phyloP scores from a whole-genome alignment of 805 yeast species.

The Scheffersomyces stipitis region DNA sequence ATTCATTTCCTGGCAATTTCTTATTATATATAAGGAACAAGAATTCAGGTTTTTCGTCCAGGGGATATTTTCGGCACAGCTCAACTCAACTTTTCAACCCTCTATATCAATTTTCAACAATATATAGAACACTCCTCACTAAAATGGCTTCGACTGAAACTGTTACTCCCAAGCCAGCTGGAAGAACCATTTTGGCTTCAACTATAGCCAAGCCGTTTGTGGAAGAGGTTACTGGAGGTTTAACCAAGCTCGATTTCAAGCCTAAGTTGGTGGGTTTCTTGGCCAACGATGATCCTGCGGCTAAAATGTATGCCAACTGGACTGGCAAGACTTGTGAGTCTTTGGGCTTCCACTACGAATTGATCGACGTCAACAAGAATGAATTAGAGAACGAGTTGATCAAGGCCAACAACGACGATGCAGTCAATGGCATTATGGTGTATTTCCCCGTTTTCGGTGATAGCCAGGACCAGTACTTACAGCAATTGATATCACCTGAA shows the following conservation, averaged over 20 bases:
- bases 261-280: slow-evolving; percentile 89
- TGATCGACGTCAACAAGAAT: slow-evolving; percentile 73
- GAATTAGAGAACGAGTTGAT: slow-evolving; percentile 80
- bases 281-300: slow-evolving; percentile 94
- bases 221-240: slow-evolving; percentile 65
- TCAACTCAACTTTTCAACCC: no score
- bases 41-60: no score
- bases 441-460: slow-evolving; percentile 97
- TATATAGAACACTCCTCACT: no score
- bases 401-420: slow-evolving; percentile 73
- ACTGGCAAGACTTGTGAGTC: slow-evolving; percentile 87
- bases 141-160: background rate
- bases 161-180: slow-evolving; percentile 46
- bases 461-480: slow-evolving; percentile 91
- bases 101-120: background rate
- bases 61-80: no score
- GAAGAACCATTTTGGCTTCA: slow-evolving; percentile 84
- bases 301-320: slow-evolving; percentile 93
- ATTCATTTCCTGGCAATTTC: no score
- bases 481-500: slow-evolving; percentile 86
- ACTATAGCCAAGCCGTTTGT: slow-evolving; percentile 80
- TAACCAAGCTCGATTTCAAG: slow-evolving; percentile 48
- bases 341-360: slow-evolving; percentile 81
- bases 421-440: slow-evolving; percentile 90
- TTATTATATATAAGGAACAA: no score